Evolutionary conservation across 148 eudicot species (phyloP).

Genomic region (Linanthus parryae): DNA sequence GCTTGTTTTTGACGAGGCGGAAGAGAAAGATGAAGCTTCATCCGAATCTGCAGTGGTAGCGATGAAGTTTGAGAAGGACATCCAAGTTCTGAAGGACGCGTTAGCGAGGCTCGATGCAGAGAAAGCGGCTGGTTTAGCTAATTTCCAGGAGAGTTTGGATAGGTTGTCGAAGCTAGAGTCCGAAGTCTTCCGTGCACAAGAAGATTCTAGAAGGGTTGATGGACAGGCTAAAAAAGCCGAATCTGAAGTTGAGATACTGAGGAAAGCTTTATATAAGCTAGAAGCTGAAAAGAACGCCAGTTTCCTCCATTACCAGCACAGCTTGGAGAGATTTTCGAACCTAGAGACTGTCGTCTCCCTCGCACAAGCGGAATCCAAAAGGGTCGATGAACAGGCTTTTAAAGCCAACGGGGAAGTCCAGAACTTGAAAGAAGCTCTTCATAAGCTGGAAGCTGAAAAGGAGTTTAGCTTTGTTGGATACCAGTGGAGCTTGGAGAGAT

Average conservation of each 20-base stretch:
- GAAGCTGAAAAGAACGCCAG: conserved; percentile 79
- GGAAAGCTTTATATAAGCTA: conserved; percentile 42
- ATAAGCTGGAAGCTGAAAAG: conserved; percentile 48
- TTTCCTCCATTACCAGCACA: conserved; percentile 54
- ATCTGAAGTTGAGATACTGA: conserved; percentile 54
- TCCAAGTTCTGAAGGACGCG: conserved; percentile 59
- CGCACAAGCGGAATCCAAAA: conserved; percentile 38
- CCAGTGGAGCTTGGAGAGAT: conserved; percentile 57
- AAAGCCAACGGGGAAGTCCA: conserved; percentile 51
- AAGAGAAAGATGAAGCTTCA: conserved; percentile 28
- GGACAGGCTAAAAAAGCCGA: conserved; percentile 77
- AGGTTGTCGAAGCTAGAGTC: conserved; percentile 62
- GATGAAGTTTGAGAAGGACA: conserved; percentile 60
- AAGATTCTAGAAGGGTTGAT: conserved; percentile 46
- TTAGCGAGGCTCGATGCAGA: conserved; percentile 77
- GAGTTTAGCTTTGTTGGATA: conserved; percentile 56
- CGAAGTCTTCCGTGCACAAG: conserved; percentile 50
- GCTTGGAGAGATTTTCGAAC: conserved; percentile 53
- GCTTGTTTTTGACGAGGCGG: conserved; percentile 53
- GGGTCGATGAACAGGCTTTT: conserved; percentile 37
- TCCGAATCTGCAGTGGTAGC: conserved; percentile 45
- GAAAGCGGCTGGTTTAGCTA: conserved; percentile 60
- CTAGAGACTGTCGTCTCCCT: conserved; percentile 44
- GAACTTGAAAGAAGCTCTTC: conserved; percentile 40
- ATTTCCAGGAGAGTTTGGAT: conserved; percentile 61